Evolutionary conservation across 164 flowering plant species (phyloP), one percentile per base, ranked within the genome.

Genomic region (Tetracentron sinense): DNA sequence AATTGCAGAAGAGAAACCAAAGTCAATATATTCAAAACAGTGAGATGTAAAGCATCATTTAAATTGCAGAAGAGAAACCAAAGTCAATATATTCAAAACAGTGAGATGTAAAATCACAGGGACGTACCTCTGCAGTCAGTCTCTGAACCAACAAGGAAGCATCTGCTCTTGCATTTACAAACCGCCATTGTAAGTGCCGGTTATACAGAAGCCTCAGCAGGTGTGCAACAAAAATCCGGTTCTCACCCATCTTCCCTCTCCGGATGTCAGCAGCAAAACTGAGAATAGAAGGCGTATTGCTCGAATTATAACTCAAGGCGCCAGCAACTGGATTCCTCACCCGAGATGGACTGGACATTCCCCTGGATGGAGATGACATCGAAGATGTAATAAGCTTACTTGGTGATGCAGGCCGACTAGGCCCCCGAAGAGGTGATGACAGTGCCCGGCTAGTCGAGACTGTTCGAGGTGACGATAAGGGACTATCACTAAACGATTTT

Each of bases 161-260:
- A 72, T 82, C 84, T 33, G 81, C 83, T 78, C 84, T 83, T 0
- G 96, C 97, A 80, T 90, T 90, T 6, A 77, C 76, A 72, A 84
- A 87, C 21, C 92, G 80, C 98, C 98, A 93, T 31, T 93, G 96
- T 80, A 90, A 61, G 27, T 81, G 77, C 64, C 89, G 77, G 66
- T 89, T 88, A 72, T 90, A 64, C 27, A 88, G 66, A 31, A 89
- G 64, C 75, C 92, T 85, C 73, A 90, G 70, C 44, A 69, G 62
- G 61, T 90, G 94, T 14, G 88, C 97, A 74, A 88, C 87, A 42
- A 58, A 74, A 58, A 84, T 69, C 58, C 77, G 72, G 69, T 72
- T 81, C 62, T 84, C 97, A 52, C 87, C 94, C 61, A 80, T 54
- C 77, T 78, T 90, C 59, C 85, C 89, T 69, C 87, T 83, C 67